Evolutionary conservation across 441 rosid species (phyloP).

Genomic region (Populus hybrid): DNA sequence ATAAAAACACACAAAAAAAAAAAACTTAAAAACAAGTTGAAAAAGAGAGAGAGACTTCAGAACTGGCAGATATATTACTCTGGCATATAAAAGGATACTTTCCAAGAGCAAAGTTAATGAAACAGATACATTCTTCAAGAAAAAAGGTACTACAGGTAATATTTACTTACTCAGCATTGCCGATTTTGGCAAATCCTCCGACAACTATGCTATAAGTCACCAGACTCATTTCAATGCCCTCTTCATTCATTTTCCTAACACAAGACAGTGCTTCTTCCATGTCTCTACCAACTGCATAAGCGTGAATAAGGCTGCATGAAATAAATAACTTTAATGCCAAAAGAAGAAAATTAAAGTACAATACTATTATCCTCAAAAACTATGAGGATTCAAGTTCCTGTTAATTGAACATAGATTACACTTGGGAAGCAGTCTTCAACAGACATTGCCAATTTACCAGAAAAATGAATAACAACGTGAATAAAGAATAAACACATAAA

Average conservation of each 20-base stretch:
- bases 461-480: neutral
- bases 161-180: slow-evolving; percentile 74
- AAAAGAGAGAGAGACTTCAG: neutral
- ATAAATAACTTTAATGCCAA: slow-evolving; percentile 42
- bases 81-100: neutral
- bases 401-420: neutral
- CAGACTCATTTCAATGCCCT: slow-evolving; percentile 78
- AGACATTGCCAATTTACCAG: neutral
- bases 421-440: neutral
- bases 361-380: slow-evolving; percentile 6
- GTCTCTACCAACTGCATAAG: slow-evolving; percentile 97
- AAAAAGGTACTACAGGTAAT: neutral
- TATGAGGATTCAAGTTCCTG: neutral
- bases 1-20: neutral
- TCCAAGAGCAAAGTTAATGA: neutral
- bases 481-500: neutral
- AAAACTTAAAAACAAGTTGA: neutral
- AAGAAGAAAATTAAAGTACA: slow-evolving; percentile 12
- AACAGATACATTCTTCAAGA: neutral
- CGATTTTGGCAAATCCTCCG: slow-evolving; percentile 79
- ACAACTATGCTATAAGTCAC: slow-evolving; percentile 83
- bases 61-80: neutral
- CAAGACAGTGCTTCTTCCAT: slow-evolving; percentile 95
- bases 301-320: slow-evolving; percentile 98
- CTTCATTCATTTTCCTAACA: slow-evolving; percentile 93